Percentiles rank a stretch among this genome's conserved stretches.
phyloP scores from a whole-genome alignment of 495 filamentous ascomycete genomes.

The Chlorociboria aeruginascens region DNA sequence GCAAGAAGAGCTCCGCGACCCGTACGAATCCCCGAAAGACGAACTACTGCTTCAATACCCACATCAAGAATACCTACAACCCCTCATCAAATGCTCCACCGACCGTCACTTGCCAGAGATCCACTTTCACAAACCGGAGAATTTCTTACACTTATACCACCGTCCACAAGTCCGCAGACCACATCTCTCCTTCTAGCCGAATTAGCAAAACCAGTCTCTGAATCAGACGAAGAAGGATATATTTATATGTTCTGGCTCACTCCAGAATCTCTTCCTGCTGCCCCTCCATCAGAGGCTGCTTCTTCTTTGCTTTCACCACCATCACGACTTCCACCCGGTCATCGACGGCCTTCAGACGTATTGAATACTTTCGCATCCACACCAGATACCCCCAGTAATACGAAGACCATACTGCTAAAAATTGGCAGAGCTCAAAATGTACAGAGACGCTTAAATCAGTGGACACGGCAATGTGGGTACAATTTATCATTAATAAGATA shows the following conservation, averaged over 20 bases:
- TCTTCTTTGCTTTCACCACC: conserved; percentile 43
- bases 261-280: conserved; percentile 35
- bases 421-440: conserved; percentile 89
- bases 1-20: conserved; percentile 13
- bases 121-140: conserved; percentile 34
- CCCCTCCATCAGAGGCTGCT: conserved; percentile 45
- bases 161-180: conserved; percentile 46
- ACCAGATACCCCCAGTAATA: not conserved
- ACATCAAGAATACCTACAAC: not conserved
- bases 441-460: conserved; percentile 80
- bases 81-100: not conserved
- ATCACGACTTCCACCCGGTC: conserved; percentile 27
- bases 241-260: conserved; percentile 98
- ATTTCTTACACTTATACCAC: conserved; percentile 57
- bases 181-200: conserved; percentile 58
- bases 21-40: conserved; percentile 1
- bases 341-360: conserved; percentile 53
- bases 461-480: conserved; percentile 85
- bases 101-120: conserved; percentile 12
- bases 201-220: conserved; percentile 70
- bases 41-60: conserved; percentile 2
- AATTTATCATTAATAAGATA: conserved; percentile 76
- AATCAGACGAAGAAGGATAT: conserved; percentile 72
- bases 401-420: conserved; percentile 65
- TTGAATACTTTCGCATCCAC: conserved; percentile 26